Evolutionary conservation across 768 basidiomycete species (phyloP).

Genomic region (Boletus barrowsii): DNA sequence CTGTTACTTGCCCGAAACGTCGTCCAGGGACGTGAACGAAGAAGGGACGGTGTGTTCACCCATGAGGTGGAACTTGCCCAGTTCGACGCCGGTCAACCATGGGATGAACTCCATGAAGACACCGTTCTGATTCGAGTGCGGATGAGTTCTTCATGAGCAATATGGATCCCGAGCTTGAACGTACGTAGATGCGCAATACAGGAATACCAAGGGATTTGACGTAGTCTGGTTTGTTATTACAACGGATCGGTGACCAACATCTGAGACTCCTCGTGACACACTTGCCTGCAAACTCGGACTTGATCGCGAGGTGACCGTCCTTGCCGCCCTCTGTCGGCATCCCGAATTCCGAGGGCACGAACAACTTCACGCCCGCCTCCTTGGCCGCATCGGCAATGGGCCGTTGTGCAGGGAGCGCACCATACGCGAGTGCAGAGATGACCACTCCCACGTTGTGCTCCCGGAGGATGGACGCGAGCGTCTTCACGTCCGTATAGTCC

Average conservation of each 20-base stretch:
- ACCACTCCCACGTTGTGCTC: slow-evolving; percentile 35
- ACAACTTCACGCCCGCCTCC: slow-evolving; percentile 35
- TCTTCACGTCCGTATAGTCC: slow-evolving; percentile 25
- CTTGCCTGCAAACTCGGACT: slow-evolving; percentile 31
- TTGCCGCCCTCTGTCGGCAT: slow-evolving; percentile 33
- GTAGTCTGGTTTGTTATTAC: slow-evolving; percentile 18
- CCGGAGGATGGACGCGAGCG: slow-evolving; percentile 26
- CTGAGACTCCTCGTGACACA: not conserved
- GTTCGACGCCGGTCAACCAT: slow-evolving; percentile 26
- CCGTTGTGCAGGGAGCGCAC: slow-evolving; percentile 25
- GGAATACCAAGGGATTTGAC: slow-evolving; percentile 31
- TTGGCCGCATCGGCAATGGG: slow-evolving; percentile 36
- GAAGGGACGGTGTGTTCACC: slow-evolving; percentile 30
- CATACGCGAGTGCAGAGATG: slow-evolving; percentile 32
- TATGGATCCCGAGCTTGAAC: not conserved
- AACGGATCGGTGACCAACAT: not conserved
- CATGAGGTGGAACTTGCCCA: slow-evolving; percentile 31
- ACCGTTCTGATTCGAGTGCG: slow-evolving; percentile 27
- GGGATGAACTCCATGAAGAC: slow-evolving; percentile 32
- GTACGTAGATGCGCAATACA: slow-evolving; percentile 31
- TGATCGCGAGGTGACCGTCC: slow-evolving; percentile 23
- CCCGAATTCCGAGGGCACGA: slow-evolving; percentile 40
- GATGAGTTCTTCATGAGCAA: not conserved
- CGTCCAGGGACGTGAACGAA: slow-evolving; percentile 33
- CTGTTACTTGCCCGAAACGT: slow-evolving; percentile 31